A percentile compares a stretch with the other conserved stretches of the same genome.
phyloP scores from a whole-genome alignment of 768 basidiomycete species.

The Tubosaeta sp. region DNA sequence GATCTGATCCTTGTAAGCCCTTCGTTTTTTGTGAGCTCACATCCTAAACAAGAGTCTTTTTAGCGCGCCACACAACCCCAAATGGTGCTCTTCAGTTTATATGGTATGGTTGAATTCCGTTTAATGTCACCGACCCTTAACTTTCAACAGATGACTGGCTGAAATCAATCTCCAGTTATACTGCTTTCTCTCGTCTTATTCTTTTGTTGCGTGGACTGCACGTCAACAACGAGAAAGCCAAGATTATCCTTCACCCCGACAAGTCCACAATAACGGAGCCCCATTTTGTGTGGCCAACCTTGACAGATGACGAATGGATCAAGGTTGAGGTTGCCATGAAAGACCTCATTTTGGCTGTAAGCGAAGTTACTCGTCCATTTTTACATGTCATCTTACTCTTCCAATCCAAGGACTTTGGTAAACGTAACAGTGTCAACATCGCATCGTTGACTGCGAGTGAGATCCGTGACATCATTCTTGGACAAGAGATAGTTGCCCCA shows the following conservation, averaged over 20 bases:
- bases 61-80: conserved; percentile 96
- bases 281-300: conserved; percentile 96
- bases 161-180: conserved; percentile 98
- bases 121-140: conserved; percentile 5
- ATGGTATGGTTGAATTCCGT: conserved; percentile 45
- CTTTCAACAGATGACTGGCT: conserved; percentile 83
- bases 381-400: conserved; percentile 12
- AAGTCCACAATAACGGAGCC: conserved; percentile 96
- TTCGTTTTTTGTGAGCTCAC: background rate
- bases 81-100: conserved; percentile 98
- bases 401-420: conserved; percentile 80
- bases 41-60: conserved; percentile 1
- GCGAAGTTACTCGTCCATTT: conserved; percentile 17
- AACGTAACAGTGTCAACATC: conserved; percentile 98
- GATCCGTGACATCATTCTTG: conserved; percentile 96
- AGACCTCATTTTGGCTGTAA: conserved; percentile 85
- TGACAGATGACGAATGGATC: conserved; percentile 96
- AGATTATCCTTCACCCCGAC: conserved; percentile 96
- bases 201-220: conserved; percentile 95
- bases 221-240: conserved; percentile 99
- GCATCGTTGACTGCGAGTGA: conserved; percentile 95
- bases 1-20: conserved; percentile 79
- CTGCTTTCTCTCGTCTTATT: conserved; percentile 96
- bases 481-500: conserved; percentile 96
- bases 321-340: conserved; percentile 99